Conservation (phyloP, 352 stramenopile genomes). For the Globisporangium iwayamae region DNA sequence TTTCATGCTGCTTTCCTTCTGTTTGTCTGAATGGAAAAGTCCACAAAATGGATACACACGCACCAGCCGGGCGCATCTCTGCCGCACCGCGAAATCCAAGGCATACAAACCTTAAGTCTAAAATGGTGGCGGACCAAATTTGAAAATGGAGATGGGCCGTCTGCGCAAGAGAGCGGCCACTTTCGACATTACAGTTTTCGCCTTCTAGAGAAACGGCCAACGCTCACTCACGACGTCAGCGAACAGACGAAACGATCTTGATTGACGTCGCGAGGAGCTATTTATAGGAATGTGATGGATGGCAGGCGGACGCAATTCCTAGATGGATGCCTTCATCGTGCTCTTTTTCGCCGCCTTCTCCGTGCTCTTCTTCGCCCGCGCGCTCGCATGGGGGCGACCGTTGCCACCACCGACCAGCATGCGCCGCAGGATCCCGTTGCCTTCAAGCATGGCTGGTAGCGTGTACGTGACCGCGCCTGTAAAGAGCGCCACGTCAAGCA, state of each 20-base stretch:
- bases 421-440: conserved; percentile 24
- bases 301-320: not conserved
- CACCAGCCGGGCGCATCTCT: not conserved
- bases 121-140: not conserved
- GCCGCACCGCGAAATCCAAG: too few relatives aligned
- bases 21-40: not conserved
- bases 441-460: conserved; percentile 31
- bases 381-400: not conserved
- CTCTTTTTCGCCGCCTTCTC: not conserved
- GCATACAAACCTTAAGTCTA: not conserved
- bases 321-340: not conserved
- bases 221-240: too few relatives aligned
- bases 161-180: not conserved
- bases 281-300: too few relatives aligned
- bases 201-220: not conserved
- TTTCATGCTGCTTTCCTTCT: not conserved
- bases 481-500: conserved; percentile 38
- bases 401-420: conserved; percentile 22
- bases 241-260: not conserved
- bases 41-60: not conserved
- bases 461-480: conserved; percentile 34
- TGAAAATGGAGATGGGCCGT: not conserved
- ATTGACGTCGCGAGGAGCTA: not conserved
- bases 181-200: not conserved
- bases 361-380: not conserved